Evolutionary conservation across 257 asterid genomes (phyloP).

Genomic region (Lantana camara): DNA sequence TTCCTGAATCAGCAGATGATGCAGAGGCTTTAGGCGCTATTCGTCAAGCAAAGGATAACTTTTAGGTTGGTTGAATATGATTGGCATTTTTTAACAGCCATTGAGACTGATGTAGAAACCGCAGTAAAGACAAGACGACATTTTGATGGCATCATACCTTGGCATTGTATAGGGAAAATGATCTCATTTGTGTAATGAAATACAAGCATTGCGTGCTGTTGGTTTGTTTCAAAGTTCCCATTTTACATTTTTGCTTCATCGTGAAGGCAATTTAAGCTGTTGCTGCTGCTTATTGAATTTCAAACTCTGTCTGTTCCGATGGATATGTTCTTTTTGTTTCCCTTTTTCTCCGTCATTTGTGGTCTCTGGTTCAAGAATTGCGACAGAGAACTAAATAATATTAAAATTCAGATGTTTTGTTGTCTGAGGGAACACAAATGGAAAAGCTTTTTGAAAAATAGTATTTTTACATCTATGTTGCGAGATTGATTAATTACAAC

Average conservation of each 20-base stretch:
- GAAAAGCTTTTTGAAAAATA: too few relatives aligned
- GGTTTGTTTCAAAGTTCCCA: constrained; percentile 12
- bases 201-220: constrained; percentile 9
- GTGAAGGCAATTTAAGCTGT: constrained; percentile 11
- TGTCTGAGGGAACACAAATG: too few relatives aligned
- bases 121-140: constrained; percentile 1
- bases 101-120: constrained; percentile 4
- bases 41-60: constrained; percentile 82
- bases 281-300: neutral
- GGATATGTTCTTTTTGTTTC: too few relatives aligned
- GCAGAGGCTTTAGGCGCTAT: constrained; percentile 75
- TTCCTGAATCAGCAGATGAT: constrained; percentile 69
- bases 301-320: neutral
- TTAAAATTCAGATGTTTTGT: too few relatives aligned
- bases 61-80: constrained; percentile 38
- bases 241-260: constrained; percentile 6
- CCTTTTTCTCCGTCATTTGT: too few relatives aligned
- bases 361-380: too few relatives aligned
- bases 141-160: constrained; percentile 1
- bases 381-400: too few relatives aligned
- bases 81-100: constrained; percentile 11
- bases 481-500: too few relatives aligned
- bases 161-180: constrained; percentile 26
- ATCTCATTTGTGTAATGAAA: neutral
- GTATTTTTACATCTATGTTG: too few relatives aligned